phyloP scores from a whole-genome alignment of 2,329 filamentous ascomycete species.

The Metarhizium robertsii region DNA sequence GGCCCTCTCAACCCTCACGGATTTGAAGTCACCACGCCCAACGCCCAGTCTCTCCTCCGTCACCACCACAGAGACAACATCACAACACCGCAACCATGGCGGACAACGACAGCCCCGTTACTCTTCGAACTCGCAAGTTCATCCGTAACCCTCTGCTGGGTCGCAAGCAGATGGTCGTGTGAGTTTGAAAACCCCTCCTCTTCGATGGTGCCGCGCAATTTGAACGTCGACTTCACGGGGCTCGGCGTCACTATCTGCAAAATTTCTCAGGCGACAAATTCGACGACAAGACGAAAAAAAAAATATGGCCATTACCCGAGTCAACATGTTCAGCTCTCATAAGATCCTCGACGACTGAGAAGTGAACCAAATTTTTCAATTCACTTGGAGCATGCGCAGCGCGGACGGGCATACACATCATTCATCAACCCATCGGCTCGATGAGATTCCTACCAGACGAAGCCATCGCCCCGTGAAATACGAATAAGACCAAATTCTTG shows the following conservation, averaged over 20 bases:
- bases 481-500: background rate
- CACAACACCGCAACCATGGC: constrained; percentile 66
- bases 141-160: constrained; percentile 98
- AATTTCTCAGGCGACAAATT: background rate
- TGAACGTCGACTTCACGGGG: constrained; percentile 2
- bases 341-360: too few relatives aligned
- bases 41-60: constrained; percentile 19
- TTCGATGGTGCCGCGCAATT: background rate
- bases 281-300: background rate
- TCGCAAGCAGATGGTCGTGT: constrained; percentile 99
- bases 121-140: constrained; percentile 98
- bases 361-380: too few relatives aligned
- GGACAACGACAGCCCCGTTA: constrained; percentile 68
- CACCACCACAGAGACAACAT: constrained; percentile 24
- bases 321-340: too few relatives aligned
- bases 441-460: background rate
- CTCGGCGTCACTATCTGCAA: background rate
- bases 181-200: constrained; percentile 37
- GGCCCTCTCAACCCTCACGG: constrained; percentile 19
- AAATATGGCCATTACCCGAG: background rate
- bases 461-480: background rate
- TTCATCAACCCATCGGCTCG: background rate
- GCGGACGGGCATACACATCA: background rate
- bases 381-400: too few relatives aligned
- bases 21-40: constrained; percentile 17